phyloP scores from a whole-genome alignment of 2,329 filamentous ascomycete species.

The Epichloe typhina region DNA sequence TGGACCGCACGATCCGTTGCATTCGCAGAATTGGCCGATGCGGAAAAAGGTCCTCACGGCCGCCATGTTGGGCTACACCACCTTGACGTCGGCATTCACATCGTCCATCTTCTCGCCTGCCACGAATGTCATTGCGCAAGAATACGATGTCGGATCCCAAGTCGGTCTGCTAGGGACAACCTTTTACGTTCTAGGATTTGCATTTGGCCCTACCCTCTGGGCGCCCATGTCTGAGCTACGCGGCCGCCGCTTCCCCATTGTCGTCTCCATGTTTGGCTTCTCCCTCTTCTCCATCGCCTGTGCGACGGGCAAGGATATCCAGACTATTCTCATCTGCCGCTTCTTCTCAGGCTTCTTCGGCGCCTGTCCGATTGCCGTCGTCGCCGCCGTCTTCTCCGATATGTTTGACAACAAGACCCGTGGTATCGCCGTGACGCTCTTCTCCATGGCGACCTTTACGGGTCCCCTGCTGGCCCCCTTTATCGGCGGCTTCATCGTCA shows the following conservation, averaged over 20 bases:
- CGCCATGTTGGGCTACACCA: constrained; percentile 59
- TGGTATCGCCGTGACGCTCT: constrained; percentile 33
- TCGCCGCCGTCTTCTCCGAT: constrained; percentile 59
- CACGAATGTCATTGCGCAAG: constrained; percentile 38
- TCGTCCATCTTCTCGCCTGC: constrained; percentile 65
- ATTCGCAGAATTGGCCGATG: constrained; percentile 77
- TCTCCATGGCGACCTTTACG: constrained; percentile 42
- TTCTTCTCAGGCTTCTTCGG: constrained; percentile 66
- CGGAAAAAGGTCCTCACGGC: constrained; percentile 63
- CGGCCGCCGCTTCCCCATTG: constrained; percentile 50
- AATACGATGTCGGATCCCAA: constrained; percentile 48
- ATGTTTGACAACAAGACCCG: constrained; percentile 54
- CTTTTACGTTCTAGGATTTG: constrained; percentile 59
- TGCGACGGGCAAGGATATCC: constrained; percentile 53
- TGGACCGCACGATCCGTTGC: constrained; percentile 67
- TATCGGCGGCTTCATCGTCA: constrained; percentile 53
- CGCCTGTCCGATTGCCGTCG: constrained; percentile 54
- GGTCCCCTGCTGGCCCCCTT: constrained; percentile 56
- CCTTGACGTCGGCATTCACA: constrained; percentile 56
- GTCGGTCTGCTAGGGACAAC: constrained; percentile 54
- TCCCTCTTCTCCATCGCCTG: constrained; percentile 54
- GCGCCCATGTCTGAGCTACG: constrained; percentile 61
- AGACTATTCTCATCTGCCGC: constrained; percentile 55
- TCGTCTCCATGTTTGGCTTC: constrained; percentile 54
- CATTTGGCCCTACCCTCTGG: constrained; percentile 58